Evolutionary conservation across 179 eudicot species (phyloP).

Genomic region (Spinacia oleracea): DNA sequence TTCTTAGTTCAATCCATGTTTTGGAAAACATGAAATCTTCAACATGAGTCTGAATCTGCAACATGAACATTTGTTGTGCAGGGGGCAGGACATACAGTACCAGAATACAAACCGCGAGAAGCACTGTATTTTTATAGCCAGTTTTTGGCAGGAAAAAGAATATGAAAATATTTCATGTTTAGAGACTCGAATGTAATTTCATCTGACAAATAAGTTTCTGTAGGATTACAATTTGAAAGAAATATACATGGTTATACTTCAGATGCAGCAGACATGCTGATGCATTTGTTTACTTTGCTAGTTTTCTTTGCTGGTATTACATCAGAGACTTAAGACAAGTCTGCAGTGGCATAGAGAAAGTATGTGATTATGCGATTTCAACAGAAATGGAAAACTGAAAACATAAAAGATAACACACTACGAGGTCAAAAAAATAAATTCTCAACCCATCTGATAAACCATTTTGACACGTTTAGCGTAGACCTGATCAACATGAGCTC

Average conservation of each 20-base stretch:
- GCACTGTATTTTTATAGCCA: slow-evolving; percentile 28
- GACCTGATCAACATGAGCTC: too few relatives aligned
- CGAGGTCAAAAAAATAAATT: too few relatives aligned
- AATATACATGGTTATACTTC: not conserved
- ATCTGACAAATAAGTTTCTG: slow-evolving; percentile 5
- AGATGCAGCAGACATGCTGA: not conserved
- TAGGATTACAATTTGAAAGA: not conserved
- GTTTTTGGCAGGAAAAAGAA: slow-evolving; percentile 19
- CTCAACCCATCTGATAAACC: too few relatives aligned
- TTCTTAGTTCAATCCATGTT: too few relatives aligned
- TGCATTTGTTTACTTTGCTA: not conserved
- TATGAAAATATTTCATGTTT: slow-evolving; percentile 14
- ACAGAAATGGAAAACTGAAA: not conserved
- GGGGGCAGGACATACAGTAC: slow-evolving; percentile 37
- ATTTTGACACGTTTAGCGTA: too few relatives aligned
- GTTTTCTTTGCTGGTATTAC: not conserved
- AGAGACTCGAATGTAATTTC: not conserved
- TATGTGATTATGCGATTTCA: not conserved
- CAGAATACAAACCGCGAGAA: slow-evolving; percentile 37
- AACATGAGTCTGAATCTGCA: slow-evolving; percentile 8
- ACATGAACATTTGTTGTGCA: slow-evolving; percentile 24
- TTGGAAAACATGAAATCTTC: not conserved
- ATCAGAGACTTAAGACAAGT: not conserved
- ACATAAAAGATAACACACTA: not conserved
- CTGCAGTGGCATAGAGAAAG: not conserved